Base-by-base conservation (phyloP, 1,139 yeast genomes). In the Yamadazyma dushanensis region DNA sequence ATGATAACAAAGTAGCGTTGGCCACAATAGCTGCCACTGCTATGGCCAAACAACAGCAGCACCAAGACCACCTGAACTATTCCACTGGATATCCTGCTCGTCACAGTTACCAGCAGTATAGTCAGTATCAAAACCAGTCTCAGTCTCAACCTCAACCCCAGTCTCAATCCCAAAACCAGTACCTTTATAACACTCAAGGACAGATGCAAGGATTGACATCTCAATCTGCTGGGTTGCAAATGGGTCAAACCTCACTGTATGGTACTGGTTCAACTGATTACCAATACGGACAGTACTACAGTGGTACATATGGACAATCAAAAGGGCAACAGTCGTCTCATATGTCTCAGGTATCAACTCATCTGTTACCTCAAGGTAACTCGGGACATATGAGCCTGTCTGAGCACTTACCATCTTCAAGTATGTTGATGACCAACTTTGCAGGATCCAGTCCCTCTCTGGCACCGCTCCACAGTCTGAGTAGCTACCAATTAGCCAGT, bases 21-120 rank as follows among this genome's bases (percentile, higher is more conserved):
- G 40, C 45, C 8, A 35, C 44, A n/a, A 27, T 35, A 15, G 41
- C 44, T 8, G 45, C 46, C 5, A 31, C 45, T n/a, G 43, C 41
- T 9, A 36, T 34, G 11, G 45, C 35, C 13, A 40, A 43, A 21
- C 43, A 40, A 8, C 41, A 38, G 17, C 41, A 38, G 22, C 20
- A 19, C 6, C 34, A 32, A 4, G 20, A 28, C 21, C 36, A 34
- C 5, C 24, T n/a, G n/a, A n/a, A n/a, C n/a, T n/a, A n/a, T n/a
- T n/a, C n/a, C n/a, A n/a, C n/a, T n/a, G n/a, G n/a, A n/a, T n/a
- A n/a, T n/a, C n/a, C n/a, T n/a, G n/a, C n/a, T n/a, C n/a, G n/a
- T 5, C 26, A 31, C 15, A 8, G 16, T 8, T 25, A 35, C 28
- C 26, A 33, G 13, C 26, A 24, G 13, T 13, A 19, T 14, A 9